Base-by-base conservation (phyloP, 805 yeast species). In the Komagataella phaffii region DNA sequence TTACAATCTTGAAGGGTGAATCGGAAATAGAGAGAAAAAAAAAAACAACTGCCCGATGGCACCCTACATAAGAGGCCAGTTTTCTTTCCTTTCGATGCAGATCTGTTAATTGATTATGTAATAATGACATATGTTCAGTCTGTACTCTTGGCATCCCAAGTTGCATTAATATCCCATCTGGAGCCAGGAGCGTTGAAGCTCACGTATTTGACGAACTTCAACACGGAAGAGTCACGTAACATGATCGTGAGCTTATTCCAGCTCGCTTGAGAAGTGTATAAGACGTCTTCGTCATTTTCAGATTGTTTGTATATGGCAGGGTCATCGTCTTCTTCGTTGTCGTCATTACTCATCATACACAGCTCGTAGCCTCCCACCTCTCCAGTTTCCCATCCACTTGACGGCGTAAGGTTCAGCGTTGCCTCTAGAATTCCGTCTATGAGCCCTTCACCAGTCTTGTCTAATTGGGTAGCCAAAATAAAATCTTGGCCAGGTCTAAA, bases 401-500 rank as follows among this genome's bases (percentile, higher is more conserved):
- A 75, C 0, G 96, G 96, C 0, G 98, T 91, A 47, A 93, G 64
- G 52, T 82, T 79, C 52, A 91, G 66, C 0, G 95, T 86, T 2
- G 89, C 93, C 60, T 91, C 98, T 17, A 91, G 64, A 1, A 79
- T 62, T 2, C 79, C 77, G 46, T 72, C 76, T 46, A 79, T 67
- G 2, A 74, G 70, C 44, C 71, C 71, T 24, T 66, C 67, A 23
- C 59, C 61, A 17, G 53, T 54, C 1, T 54, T 60, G 23, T 58
- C 70, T 52, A 59, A 58, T 58, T 54, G 74, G 0, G 98, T 87
- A 0, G 99, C 99, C 47, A 93, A 69, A 3, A 91, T 90, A 66
- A 87, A 93, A 64, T 93, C 99, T 24, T 79, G 82, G 3, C 98
- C 99, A 1, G 96, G 99, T 59, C 99, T 79, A 69, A 93, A 93